These are phyloP conservation scores for Sporobolomyces pararoseus DNA, from an alignment of 768 basidiomycete species.

Conservation along the genomic window DNA sequence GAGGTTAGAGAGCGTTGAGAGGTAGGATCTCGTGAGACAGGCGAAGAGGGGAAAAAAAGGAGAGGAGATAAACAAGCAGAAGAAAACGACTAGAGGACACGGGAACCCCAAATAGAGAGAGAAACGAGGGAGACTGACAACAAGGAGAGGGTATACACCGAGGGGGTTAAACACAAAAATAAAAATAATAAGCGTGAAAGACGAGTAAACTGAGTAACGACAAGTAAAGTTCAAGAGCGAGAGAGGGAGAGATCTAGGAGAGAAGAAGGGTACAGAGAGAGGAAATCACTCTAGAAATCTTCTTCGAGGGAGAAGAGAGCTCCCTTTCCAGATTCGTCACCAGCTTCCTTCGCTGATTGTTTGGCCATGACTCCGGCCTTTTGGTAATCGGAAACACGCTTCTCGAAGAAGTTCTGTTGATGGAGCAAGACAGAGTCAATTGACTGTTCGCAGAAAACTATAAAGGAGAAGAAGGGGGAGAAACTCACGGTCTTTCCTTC, in stretches of 20 bases:
- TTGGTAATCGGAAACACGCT: slow-evolving; percentile 69
- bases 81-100: not conserved
- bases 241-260: not conserved
- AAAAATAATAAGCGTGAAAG: no score
- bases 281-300: slow-evolving; percentile 48
- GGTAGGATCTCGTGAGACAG: not conserved
- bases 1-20: not conserved
- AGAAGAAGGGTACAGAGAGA: not conserved
- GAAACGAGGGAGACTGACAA: not conserved
- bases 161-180: no score
- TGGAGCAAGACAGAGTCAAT: not conserved
- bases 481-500: slow-evolving; percentile 70
- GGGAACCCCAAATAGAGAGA: slow-evolving; percentile 1
- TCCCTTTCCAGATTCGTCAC: slow-evolving; percentile 13
- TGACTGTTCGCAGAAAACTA: not conserved
- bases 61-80: no score
- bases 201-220: not conserved
- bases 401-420: slow-evolving; percentile 76
- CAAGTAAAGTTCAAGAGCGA: not conserved
- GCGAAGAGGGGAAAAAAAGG: not conserved
- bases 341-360: slow-evolving; percentile 45
- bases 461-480: not conserved
- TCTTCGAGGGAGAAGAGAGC: slow-evolving; percentile 49
- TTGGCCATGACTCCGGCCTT: slow-evolving; percentile 50
- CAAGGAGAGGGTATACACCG: slow-evolving; percentile 6